These are phyloP conservation scores for Penicillium sp. DNA, from an alignment of 2,329 filamentous ascomycete genomes.

Conservation along the genomic window DNA sequence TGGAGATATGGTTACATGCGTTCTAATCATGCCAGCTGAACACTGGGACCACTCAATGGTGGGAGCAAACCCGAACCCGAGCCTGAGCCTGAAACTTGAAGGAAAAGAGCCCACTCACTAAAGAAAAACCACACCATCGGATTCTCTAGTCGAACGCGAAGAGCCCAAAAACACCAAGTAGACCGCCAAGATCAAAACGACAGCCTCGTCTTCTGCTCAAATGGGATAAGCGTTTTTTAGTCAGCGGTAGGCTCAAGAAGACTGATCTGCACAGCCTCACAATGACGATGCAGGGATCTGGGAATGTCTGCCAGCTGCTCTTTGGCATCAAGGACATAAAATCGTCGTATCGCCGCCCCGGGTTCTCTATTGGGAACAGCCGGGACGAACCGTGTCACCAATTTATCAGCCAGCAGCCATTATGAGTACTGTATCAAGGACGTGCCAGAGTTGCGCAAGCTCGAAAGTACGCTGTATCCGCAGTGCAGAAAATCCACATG, in stretches of 20 bases:
- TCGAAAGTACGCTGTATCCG: conserved; percentile 29
- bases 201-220: background rate
- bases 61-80: no score
- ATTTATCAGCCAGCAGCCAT: background rate
- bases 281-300: background rate
- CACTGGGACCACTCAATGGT: no score
- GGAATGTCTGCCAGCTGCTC: background rate
- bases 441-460: conserved; percentile 25
- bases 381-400: background rate
- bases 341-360: background rate
- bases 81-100: no score
- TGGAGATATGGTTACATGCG: no score
- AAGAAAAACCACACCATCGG: no score
- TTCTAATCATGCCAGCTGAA: no score
- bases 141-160: no score
- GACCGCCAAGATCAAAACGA: background rate
- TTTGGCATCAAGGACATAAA: background rate
- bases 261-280: background rate
- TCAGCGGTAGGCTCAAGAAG: background rate
- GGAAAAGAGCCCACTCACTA: background rate
- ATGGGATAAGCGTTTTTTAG: conserved; percentile 1
- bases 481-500: conserved; percentile 5
- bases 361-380: background rate
- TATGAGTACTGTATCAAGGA: conserved; percentile 14
- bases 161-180: background rate